phyloP scores from a whole-genome alignment of 164 flowering plant species.

The Stephania yunnanensis region DNA sequence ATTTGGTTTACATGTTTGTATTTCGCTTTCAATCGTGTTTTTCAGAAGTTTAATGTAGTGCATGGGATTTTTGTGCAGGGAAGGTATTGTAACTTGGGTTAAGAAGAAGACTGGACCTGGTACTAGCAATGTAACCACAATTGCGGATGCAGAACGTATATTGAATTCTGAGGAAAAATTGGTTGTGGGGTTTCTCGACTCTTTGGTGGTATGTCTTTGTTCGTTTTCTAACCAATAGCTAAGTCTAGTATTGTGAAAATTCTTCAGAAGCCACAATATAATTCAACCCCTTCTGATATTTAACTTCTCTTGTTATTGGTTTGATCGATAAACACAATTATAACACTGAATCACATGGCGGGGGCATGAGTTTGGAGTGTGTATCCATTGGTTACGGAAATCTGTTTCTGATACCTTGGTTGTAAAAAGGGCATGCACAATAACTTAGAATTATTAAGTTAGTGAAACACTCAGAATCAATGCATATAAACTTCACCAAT shows the following conservation, averaged over 20 bases:
- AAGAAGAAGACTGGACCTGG: conserved; percentile 94
- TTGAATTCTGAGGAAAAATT: conserved; percentile 58
- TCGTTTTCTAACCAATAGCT: neutral
- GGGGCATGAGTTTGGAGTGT: neutral
- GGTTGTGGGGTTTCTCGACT: conserved; percentile 72
- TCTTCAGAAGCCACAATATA: neutral
- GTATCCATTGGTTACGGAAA: neutral
- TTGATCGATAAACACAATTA: neutral
- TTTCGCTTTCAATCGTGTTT: no score
- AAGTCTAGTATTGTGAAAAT: neutral
- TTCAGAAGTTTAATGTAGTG: no score
- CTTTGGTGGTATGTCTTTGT: conserved; percentile 64
- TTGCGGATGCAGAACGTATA: conserved; percentile 65
- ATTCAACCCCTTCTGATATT: neutral
- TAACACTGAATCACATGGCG: neutral
- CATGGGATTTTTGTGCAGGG: conserved; percentile 34
- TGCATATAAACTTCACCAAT: neutral
- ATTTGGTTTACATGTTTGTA: no score
- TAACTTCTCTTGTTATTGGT: neutral
- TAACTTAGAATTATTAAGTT: neutral
- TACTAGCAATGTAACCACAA: conserved; percentile 51
- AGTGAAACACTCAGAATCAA: neutral
- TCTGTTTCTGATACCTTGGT: neutral
- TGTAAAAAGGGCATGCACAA: neutral
- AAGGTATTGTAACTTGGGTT: conserved; percentile 84